Evolutionary conservation across 441 rosid species (phyloP).

Genomic region (Metrosideros polymorpha): DNA sequence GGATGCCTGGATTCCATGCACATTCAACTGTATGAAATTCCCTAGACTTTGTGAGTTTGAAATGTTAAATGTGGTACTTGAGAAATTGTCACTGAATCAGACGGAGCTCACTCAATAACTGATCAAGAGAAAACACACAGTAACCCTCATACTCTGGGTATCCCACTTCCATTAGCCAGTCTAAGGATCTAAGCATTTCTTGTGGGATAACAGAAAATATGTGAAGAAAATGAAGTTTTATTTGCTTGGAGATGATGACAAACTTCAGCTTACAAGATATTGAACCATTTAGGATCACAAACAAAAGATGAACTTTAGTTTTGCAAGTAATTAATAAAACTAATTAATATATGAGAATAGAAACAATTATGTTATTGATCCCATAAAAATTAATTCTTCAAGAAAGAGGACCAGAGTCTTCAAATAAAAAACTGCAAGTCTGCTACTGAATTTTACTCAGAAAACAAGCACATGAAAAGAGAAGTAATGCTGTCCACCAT

Average conservation of each 20-base stretch:
- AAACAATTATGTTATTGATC: neutral
- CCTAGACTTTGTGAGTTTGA: neutral
- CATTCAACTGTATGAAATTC: neutral
- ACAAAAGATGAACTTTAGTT: neutral
- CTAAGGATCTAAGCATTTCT: neutral
- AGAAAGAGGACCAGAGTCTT: neutral
- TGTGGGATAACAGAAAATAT: neutral
- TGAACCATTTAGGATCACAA: neutral
- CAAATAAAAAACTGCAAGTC: neutral
- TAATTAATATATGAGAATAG: neutral
- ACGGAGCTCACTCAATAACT: neutral
- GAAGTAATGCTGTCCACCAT: neutral
- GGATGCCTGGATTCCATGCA: neutral
- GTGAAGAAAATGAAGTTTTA: neutral
- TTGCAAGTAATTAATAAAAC: neutral
- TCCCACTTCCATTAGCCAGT: neutral
- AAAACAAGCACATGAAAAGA: neutral
- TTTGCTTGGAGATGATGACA: neutral
- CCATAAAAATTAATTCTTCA: neutral
- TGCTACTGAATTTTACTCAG: neutral
- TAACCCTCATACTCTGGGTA: neutral
- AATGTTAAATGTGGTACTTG: neutral
- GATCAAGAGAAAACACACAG: neutral
- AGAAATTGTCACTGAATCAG: neutral
- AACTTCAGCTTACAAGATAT: neutral